Evolutionary conservation across 345 rosid species (phyloP), one percentile per base, ranked within the genome.

Genomic region (Alliaria petiolata): DNA sequence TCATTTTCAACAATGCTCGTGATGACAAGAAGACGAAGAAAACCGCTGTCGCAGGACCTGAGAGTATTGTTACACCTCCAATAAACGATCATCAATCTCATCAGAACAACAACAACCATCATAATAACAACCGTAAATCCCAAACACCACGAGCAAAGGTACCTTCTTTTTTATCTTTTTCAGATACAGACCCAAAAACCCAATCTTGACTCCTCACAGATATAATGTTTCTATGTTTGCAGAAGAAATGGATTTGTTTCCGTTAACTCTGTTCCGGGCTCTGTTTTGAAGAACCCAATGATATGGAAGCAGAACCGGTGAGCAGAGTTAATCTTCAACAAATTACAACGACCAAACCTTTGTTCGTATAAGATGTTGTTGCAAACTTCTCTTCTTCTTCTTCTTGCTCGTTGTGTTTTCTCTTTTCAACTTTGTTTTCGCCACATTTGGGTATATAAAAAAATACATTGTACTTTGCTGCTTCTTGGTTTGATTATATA

Each of bases 1-100:
- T 88, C 54, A 93, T 91, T 44, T 93, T 93, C 74, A 91, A 93
- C 79, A 83, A 91, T 66, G 98, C 96, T 53, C 86, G 97, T 73
- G 93, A 93, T 76, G 97, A 93, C 80, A 93, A 89, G 79, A 93
- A 93, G 81, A 91, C 90, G 0, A 71, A 0, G 92, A 93, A 62
- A 95, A 84, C 79, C 46, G 65, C 79, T 3, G 75, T 69, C 0
- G 70, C 75, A 1, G 70, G 54, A 19, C 79, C 75, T 22, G 70
- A 76, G 42, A 67, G 78, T 46, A 30, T 76, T 2, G 75, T 69
- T 57, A 3, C 75, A 38, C 65, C 75, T 69, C 71, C 70, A 14
- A 31, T 10, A 28, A 47, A 39, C 49, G 45, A 46, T 17, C n/a
- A n/a, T n/a, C 64, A 69, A 15, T 2, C 75, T 62, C 70, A 47